These are phyloP conservation scores for Botrytis deweyae DNA, from an alignment of 2,329 filamentous ascomycete genomes.

Conservation along the genomic window DNA sequence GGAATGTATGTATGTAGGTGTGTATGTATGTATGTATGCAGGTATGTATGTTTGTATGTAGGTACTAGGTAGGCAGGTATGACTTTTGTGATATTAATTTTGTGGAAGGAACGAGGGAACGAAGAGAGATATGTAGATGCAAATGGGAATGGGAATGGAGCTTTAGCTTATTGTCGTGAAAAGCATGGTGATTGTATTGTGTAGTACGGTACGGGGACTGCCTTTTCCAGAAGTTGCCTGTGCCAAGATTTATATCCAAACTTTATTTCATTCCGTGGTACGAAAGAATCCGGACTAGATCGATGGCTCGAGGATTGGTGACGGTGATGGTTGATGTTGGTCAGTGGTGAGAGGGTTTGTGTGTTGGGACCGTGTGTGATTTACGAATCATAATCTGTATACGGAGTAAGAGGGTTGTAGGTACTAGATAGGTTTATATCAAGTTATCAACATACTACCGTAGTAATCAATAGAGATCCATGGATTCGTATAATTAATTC, in stretches of 20 bases:
- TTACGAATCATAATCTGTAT: not conserved
- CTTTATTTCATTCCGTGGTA: not conserved
- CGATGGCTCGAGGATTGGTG: not conserved
- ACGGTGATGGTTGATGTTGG: not conserved
- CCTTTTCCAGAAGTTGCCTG: not conserved
- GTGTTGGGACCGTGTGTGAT: not conserved
- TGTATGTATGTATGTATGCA: too few species aligned
- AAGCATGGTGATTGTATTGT: not conserved
- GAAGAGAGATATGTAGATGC: not conserved
- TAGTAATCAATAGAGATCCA: too few species aligned
- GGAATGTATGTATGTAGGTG: not conserved
- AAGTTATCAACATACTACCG: too few species aligned
- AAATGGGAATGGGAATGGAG: not conserved
- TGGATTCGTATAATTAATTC: too few species aligned
- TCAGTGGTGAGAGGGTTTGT: not conserved
- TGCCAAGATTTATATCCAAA: not conserved
- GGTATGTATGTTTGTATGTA: too few species aligned
- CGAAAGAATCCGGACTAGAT: too few species aligned
- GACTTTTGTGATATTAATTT: not conserved
- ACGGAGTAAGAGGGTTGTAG: too few species aligned
- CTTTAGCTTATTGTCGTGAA: not conserved
- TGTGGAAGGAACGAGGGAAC: not conserved
- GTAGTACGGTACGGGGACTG: not conserved
- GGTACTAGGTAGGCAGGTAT: not conserved
- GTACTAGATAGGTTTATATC: too few species aligned